These are phyloP conservation scores for Talaromyces marneffei DNA, from an alignment of 2,329 filamentous ascomycete genomes.

Conservation along the genomic window DNA sequence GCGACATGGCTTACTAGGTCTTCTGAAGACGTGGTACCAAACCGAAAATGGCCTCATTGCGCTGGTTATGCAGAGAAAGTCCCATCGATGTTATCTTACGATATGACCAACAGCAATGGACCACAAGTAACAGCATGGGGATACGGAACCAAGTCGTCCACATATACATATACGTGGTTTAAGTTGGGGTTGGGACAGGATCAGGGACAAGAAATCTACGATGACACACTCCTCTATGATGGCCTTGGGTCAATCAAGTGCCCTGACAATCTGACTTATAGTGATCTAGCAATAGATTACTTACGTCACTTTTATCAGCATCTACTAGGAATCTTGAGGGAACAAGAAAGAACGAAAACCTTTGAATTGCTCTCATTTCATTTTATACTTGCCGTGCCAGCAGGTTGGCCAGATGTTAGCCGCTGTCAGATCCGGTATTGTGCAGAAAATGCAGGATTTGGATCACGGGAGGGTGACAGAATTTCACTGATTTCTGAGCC, in stretches of 20 bases:
- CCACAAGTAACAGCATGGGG: background rate
- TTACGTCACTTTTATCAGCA: background rate
- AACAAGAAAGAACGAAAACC: background rate
- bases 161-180: constrained; percentile 3
- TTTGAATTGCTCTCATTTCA: background rate
- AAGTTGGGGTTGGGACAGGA: background rate
- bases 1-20: background rate
- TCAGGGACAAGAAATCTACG: background rate
- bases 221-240: background rate
- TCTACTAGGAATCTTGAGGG: background rate
- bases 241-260: background rate
- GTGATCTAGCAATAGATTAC: constrained; percentile 5
- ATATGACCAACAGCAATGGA: background rate
- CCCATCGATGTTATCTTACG: background rate
- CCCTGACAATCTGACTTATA: background rate
- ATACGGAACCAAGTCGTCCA: background rate
- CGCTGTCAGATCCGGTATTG: background rate
- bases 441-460: background rate
- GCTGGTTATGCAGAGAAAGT: background rate
- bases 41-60: background rate
- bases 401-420: background rate
- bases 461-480: background rate
- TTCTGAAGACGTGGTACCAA: background rate
- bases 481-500: background rate
- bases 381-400: constrained; percentile 8